These are phyloP conservation scores for Avena sativa DNA, from an alignment of 176 grass and related monocot genomes.

Conservation along the genomic window DNA sequence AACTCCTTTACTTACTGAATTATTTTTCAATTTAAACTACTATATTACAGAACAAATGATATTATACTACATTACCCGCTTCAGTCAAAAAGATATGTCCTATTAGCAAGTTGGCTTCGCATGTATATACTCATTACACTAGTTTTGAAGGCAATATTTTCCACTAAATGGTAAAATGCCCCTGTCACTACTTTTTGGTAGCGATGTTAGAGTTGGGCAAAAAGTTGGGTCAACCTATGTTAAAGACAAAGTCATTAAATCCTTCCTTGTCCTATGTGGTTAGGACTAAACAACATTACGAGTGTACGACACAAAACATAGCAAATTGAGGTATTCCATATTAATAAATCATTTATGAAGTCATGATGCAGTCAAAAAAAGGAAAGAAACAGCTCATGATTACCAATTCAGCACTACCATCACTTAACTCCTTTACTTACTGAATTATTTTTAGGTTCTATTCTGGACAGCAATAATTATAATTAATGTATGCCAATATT, in stretches of 20 bases:
- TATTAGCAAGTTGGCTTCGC: neutral
- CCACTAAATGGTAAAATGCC: neutral
- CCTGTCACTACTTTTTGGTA: neutral
- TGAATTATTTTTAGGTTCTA: neutral
- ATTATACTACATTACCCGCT: neutral
- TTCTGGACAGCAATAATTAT: neutral
- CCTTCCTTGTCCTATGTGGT: neutral
- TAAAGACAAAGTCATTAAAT: constrained; percentile 7
- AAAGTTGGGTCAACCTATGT: constrained; percentile 19
- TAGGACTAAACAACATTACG: neutral
- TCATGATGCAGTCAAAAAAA: constrained; percentile 5
- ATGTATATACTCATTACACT: neutral
- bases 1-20: constrained; percentile 14
- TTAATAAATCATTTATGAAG: constrained; percentile 14
- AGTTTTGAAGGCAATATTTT: constrained; percentile 11
- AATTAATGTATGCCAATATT: constrained; percentile 11
- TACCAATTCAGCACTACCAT: constrained; percentile 19
- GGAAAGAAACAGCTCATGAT: neutral
- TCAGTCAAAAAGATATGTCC: neutral
- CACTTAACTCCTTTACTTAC: constrained; percentile 10
- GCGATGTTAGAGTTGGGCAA: neutral
- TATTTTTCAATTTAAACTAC: neutral
- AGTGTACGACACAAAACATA: neutral
- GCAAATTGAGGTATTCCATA: neutral
- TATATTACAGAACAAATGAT: neutral